Percentiles rank a stretch among this genome's conserved stretches.
These are phyloP conservation scores for Shiraia bambusicola DNA, from an alignment of 2,329 filamentous ascomycete species.

Conservation along the genomic window DNA sequence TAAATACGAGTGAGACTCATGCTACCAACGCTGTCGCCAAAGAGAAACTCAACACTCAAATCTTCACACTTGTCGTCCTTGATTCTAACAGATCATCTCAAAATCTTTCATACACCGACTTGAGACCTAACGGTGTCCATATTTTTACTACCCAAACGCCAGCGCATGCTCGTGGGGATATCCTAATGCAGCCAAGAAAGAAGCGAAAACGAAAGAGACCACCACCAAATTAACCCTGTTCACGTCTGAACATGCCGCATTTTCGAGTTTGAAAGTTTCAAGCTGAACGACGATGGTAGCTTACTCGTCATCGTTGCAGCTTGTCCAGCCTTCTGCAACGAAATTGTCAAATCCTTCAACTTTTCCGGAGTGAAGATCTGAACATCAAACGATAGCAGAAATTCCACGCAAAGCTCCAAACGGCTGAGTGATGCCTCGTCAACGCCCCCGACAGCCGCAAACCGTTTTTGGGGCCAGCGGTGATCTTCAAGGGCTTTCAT, in stretches of 20 bases:
- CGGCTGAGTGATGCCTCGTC: conserved; percentile 77
- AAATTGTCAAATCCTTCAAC: conserved; percentile 37
- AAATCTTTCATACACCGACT: conserved; percentile 10
- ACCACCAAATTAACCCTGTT: conserved; percentile 5
- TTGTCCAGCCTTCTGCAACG: conserved; percentile 44
- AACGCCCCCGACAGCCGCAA: conserved; percentile 87
- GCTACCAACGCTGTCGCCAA: too few species aligned
- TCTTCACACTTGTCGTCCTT: too few species aligned
- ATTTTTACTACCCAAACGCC: conserved; percentile 23
- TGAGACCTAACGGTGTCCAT: conserved; percentile 7
- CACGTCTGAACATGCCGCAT: conserved; percentile 22
- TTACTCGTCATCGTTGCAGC: conserved; percentile 37
- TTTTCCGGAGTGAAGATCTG: conserved; percentile 42
- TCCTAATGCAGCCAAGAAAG: conserved; percentile 19
- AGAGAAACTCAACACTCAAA: too few species aligned
- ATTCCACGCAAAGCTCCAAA: conserved; percentile 73
- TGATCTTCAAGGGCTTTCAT: conserved; percentile 96
- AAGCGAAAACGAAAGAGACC: conserved; percentile 4
- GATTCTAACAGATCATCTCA: not conserved
- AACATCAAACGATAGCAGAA: conserved; percentile 46
- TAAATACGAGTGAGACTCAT: too few species aligned
- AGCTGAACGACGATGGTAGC: conserved; percentile 38
- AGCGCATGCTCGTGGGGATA: conserved; percentile 26
- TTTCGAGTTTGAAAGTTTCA: conserved; percentile 31
- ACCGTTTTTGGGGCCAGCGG: conserved; percentile 78